phyloP scores from a whole-genome alignment of 129 eudicot genomes.

The Apium graveolens region DNA sequence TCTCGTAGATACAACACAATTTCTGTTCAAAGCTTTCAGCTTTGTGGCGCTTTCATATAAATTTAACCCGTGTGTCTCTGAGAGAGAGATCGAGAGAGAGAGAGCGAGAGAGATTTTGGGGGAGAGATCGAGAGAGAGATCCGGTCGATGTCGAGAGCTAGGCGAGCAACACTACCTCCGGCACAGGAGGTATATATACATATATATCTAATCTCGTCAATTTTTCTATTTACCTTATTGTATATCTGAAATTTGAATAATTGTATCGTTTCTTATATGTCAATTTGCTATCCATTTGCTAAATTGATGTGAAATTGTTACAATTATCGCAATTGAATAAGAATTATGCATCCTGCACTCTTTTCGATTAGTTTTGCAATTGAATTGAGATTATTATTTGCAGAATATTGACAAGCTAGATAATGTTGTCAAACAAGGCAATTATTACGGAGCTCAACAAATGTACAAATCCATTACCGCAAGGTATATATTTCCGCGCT shows the following conservation, averaged over 20 bases:
- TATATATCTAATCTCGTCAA: not conserved
- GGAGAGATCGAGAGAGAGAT: not conserved
- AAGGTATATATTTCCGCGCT: constrained; percentile 28
- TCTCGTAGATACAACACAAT: too few species aligned
- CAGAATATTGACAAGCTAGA: constrained; percentile 71
- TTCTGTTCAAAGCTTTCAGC: too few species aligned
- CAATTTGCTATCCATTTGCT: not conserved
- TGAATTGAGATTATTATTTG: constrained; percentile 13
- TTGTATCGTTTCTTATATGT: not conserved
- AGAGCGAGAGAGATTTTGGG: not conserved
- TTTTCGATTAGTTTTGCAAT: constrained; percentile 3
- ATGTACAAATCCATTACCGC: constrained; percentile 81
- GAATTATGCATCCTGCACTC: constrained; percentile 3
- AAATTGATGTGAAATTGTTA: not conserved
- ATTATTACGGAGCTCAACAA: constrained; percentile 94
- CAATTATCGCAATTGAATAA: not conserved
- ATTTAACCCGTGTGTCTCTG: not conserved
- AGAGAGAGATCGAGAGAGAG: not conserved
- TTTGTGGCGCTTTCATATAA: not conserved
- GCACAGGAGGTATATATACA: constrained; percentile 25
- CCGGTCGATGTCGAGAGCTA: constrained; percentile 33
- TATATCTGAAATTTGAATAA: not conserved
- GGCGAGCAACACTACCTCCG: constrained; percentile 26
- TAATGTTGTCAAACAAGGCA: constrained; percentile 61
- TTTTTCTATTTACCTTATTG: not conserved